Conservation (phyloP, 2,329 filamentous ascomycete species). For the Neobulgaria alba region DNA sequence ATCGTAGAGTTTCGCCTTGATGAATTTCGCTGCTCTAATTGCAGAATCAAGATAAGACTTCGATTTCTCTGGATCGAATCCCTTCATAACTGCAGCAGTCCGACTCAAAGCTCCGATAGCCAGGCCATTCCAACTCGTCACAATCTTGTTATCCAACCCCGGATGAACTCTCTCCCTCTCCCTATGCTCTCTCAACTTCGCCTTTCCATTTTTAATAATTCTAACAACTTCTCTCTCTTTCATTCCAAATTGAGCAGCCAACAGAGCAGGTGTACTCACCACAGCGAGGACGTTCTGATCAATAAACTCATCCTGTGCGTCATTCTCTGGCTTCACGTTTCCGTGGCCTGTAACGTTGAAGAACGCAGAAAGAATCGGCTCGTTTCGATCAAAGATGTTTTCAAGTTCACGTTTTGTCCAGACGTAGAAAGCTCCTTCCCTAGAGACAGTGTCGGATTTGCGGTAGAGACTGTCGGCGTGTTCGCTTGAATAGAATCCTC, state of each 20-base stretch:
- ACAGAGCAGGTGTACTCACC: conserved; percentile 54
- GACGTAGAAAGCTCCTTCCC: conserved; percentile 88
- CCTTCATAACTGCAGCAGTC: conserved; percentile 58
- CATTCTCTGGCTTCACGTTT: conserved; percentile 74
- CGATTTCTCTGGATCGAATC: conserved; percentile 48
- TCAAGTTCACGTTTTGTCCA: conserved; percentile 89
- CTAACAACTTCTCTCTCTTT: conserved; percentile 58
- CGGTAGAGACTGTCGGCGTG: conserved; percentile 77
- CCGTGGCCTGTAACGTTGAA: conserved; percentile 80
- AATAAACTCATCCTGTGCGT: conserved; percentile 88
- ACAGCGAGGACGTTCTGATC: conserved; percentile 84
- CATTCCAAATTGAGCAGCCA: conserved; percentile 69
- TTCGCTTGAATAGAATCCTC: conserved; percentile 81
- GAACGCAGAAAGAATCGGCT: conserved; percentile 68
- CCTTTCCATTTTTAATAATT: conserved; percentile 57
- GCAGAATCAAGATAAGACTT: conserved; percentile 57
- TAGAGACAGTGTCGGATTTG: conserved; percentile 68
- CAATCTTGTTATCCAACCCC: conserved; percentile 77
- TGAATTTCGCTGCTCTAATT: conserved; percentile 59
- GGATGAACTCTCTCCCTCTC: conserved; percentile 69
- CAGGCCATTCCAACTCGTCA: conserved; percentile 82
- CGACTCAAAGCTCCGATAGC: conserved; percentile 77
- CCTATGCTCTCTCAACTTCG: conserved; percentile 62
- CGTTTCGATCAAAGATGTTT: conserved; percentile 58
- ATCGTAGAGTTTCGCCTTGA: conserved; percentile 68